Percentiles rank a stretch among this genome's conserved stretches.
Conservation (phyloP, 768 basidiomycete genomes). For the Russula vinacea region DNA sequence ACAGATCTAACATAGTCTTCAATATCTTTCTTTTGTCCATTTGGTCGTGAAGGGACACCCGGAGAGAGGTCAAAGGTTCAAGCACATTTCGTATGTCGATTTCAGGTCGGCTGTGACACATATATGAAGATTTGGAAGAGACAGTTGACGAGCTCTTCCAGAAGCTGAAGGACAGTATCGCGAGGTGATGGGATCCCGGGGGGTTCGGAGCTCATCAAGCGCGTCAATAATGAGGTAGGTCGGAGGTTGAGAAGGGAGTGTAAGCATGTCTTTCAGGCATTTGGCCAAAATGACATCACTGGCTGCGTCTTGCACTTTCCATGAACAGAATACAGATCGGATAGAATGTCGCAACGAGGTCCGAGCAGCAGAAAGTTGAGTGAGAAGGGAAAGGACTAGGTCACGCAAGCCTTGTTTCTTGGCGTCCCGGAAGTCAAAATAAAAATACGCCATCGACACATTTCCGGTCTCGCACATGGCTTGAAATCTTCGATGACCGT, state of each 20-base stretch:
- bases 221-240: slow-evolving; percentile 15
- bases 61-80: not conserved
- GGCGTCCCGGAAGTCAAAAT: not conserved
- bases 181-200: not conserved
- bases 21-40: slow-evolving; percentile 8
- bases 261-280: slow-evolving; percentile 13
- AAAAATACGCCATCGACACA: slow-evolving; percentile 1
- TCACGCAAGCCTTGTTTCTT: not conserved
- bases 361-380: not conserved
- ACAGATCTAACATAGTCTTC: not conserved
- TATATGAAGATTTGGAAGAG: not conserved
- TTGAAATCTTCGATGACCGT: slow-evolving; percentile 2
- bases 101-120: slow-evolving; percentile 16
- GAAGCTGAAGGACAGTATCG: not conserved
- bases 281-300: not conserved
- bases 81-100: slow-evolving; percentile 4
- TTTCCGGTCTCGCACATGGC: not conserved
- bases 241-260: not conserved
- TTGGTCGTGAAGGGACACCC: slow-evolving; percentile 5
- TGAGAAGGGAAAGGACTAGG: slow-evolving; percentile 6
- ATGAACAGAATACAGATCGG: not conserved
- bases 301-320: not conserved
- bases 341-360: not conserved
- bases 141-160: not conserved
- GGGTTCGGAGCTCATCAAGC: slow-evolving; percentile 8